A percentile compares a stretch with the other conserved stretches of the same genome.
Evolutionary conservation across 805 yeast species (phyloP).

Genomic region (Saccharomycopsis fermentans): DNA sequence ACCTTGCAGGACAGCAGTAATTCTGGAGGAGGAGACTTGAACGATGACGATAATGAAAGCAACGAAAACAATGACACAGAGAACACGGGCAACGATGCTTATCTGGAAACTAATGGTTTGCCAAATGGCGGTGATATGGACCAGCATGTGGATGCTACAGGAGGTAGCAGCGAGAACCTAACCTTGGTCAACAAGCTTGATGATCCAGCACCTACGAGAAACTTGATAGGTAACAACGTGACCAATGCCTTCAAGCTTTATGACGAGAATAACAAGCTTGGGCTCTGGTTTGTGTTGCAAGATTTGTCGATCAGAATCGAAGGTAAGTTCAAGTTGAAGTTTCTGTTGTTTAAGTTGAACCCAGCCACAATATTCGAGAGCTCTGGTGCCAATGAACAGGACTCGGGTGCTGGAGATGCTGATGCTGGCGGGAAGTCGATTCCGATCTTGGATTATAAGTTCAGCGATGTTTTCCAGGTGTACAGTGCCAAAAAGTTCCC

Average conservation of each 20-base stretch:
- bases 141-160: background rate
- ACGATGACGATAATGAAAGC: conserved; percentile 12
- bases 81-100: background rate
- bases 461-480: conserved; percentile 29
- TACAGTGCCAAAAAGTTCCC: conserved; percentile 36
- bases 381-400: background rate
- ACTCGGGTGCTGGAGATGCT: background rate
- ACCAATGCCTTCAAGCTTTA: conserved; percentile 30
- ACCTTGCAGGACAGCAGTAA: conserved; percentile 17
- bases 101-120: background rate
- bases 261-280: conserved; percentile 27
- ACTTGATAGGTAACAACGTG: conserved; percentile 32
- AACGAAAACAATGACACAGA: background rate
- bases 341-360: conserved; percentile 27
- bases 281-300: conserved; percentile 35
- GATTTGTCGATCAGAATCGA: conserved; percentile 34
- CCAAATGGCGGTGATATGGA: conserved; percentile 14
- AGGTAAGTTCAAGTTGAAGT: conserved; percentile 32
- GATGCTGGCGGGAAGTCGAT: conserved; percentile 18
- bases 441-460: conserved; percentile 23
- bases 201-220: conserved; percentile 26
- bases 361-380: conserved; percentile 17
- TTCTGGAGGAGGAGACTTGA: conserved; percentile 9
- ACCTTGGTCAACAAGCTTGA: conserved; percentile 18
- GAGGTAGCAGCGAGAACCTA: conserved; percentile 13